A percentile compares a stretch with the other conserved stretches of the same genome.
Conservation (phyloP, 2,329 filamentous ascomycete genomes). For the Phoma sp. region DNA sequence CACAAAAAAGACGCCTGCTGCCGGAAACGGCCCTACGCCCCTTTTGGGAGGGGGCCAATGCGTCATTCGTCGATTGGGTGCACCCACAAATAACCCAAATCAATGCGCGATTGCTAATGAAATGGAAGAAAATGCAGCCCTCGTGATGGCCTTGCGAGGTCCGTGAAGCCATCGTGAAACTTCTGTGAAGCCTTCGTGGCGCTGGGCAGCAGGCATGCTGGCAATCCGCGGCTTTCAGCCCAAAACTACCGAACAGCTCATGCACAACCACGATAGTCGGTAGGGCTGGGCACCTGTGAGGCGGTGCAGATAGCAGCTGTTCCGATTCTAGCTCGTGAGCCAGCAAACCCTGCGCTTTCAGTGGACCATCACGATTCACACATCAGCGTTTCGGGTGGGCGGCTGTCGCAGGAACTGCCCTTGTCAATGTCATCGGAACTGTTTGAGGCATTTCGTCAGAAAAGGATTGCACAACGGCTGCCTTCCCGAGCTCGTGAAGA, state of each 20-base stretch:
- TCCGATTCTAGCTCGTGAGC: constrained; percentile 41
- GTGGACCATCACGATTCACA: constrained; percentile 22
- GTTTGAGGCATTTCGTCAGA: constrained; percentile 32
- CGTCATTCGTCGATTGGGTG: constrained; percentile 28
- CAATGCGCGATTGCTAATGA: constrained; percentile 19
- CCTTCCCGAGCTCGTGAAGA: not conserved
- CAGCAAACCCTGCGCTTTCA: constrained; percentile 21
- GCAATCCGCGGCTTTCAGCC: constrained; percentile 23
- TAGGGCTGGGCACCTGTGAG: constrained; percentile 23
- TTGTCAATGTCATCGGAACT: constrained; percentile 7
- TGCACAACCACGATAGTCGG: constrained; percentile 23
- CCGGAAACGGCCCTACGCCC: constrained; percentile 29
- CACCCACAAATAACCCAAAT: constrained; percentile 14
- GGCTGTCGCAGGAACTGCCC: constrained; percentile 23
- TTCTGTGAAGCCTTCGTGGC: constrained; percentile 4
- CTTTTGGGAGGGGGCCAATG: constrained; percentile 14
- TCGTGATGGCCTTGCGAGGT: constrained; percentile 14
- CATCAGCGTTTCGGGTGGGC: constrained; percentile 33
- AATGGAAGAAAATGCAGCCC: constrained; percentile 10
- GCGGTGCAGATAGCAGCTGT: constrained; percentile 33
- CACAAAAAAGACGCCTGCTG: constrained; percentile 15
- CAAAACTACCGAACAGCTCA: constrained; percentile 1
- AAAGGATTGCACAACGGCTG: constrained; percentile 1
- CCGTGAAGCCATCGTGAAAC: constrained; percentile 4
- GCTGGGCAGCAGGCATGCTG: constrained; percentile 13